These are phyloP conservation scores for Calonectria crousiana DNA, from an alignment of 2,329 filamentous ascomycete species.

Conservation along the genomic window DNA sequence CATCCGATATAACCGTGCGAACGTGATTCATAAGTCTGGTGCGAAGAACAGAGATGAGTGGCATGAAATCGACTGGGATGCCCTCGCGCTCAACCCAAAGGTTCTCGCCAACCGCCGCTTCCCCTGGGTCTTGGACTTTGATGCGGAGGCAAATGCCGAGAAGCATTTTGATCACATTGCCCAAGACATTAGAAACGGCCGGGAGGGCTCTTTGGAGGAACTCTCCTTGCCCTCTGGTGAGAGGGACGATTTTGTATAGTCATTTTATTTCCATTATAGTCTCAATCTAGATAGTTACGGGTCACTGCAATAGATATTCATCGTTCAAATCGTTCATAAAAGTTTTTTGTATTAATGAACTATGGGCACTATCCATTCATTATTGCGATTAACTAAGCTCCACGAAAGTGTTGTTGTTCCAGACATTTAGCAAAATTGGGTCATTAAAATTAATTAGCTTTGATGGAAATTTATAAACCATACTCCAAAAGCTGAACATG, in stretches of 20 bases:
- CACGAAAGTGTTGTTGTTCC: no score
- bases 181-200: not conserved
- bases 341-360: not conserved
- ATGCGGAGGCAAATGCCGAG: not conserved
- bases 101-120: not conserved
- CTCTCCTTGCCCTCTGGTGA: not conserved
- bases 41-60: slow-evolving; percentile 10
- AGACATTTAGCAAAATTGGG: no score
- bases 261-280: not conserved
- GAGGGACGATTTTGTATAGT: not conserved
- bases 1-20: slow-evolving; percentile 10
- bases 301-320: not conserved
- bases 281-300: not conserved
- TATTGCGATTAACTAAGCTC: not conserved
- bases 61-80: slow-evolving; percentile 10
- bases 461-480: no score
- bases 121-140: slow-evolving; percentile 11
- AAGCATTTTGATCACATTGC: slow-evolving; percentile 5
- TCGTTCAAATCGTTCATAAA: not conserved
- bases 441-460: no score
- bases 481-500: no score
- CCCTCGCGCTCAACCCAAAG: not conserved
- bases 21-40: not conserved
- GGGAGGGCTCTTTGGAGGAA: slow-evolving; percentile 3
- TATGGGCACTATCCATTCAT: accelerated